Base-by-base conservation (phyloP, 2,329 filamentous ascomycete genomes). In the Cercospora zeina region DNA sequence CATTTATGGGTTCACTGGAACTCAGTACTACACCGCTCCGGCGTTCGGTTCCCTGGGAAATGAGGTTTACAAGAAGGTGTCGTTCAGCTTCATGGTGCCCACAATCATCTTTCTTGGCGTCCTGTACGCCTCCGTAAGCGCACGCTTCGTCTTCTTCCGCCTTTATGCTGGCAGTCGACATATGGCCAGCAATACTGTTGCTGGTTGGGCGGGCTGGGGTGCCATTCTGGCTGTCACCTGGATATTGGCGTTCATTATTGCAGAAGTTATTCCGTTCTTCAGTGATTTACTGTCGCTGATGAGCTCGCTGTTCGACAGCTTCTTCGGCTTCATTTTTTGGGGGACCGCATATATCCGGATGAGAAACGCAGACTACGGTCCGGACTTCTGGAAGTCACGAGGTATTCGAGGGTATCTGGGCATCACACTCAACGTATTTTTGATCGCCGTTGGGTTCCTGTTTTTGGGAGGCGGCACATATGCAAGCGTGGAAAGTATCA, bases 311-410 rank as follows among this genome's bases (percentile, higher is more conserved):
- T 96, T 96, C 73, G 91, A 96, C 77, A 93, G 89, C 58, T 93
- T 92, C 82, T 93, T 93, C 71, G 93, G 93, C 24, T 97, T 96
- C 81, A 96, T 96, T 72, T 97, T 96, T 81, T 97, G 90, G 90
- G 90, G 89, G 11, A 83, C 91, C 1, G 90, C 89, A 0, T 93
- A 91, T 72, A 84, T 92, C 71, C 84, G 89, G 60, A 90, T 93
- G 89, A 83, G 89, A 53, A 79, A 78, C 19, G 88, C 84, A 1
- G 88, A 90, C 65, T 82, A 85, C 36, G 81, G 82, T 6, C 72
- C 81, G 2, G 77, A 79, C 0, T 81, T 84, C 33, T 81, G 83
- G 55, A 82, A 80, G 65, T 78, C 77, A 1, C 79, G 83, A 34
- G 85, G 83, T 53, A 70, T 87, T 34, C 77, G 74, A 42, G 81